Conservation (phyloP, 805 yeast species). For the Candida piceae region DNA sequence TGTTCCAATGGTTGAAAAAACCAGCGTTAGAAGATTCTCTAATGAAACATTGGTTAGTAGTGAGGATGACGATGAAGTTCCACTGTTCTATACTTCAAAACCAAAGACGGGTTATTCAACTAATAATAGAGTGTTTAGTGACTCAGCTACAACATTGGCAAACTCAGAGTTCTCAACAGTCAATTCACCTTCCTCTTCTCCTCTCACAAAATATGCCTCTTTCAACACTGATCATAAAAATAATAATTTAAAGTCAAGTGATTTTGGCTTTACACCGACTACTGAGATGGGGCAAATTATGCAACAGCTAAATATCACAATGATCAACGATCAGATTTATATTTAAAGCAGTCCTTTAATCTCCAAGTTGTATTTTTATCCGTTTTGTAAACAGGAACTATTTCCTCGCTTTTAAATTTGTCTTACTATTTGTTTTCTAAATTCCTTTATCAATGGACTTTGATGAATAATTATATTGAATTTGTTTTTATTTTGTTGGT, state of each 20-base stretch:
- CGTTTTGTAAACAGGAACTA: too few relatives aligned
- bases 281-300: constrained; percentile 11
- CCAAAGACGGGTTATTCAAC: neutral
- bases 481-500: too few relatives aligned
- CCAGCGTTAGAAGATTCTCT: constrained; percentile 2
- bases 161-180: constrained; percentile 1
- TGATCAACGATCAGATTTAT: constrained; percentile 16
- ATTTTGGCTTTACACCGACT: constrained; percentile 1
- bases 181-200: neutral
- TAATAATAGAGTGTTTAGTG: constrained; percentile 8
- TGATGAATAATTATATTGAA: too few relatives aligned
- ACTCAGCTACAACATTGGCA: constrained; percentile 13
- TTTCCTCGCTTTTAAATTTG: too few relatives aligned
- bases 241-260: neutral
- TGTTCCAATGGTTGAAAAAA: neutral
- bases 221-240: too few relatives aligned
- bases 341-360: too few relatives aligned
- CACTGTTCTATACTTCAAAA: neutral
- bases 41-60: constrained; percentile 8
- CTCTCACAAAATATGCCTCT: too few relatives aligned
- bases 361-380: too few relatives aligned
- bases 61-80: neutral
- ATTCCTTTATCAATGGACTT: too few relatives aligned
- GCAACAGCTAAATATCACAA: constrained; percentile 10
- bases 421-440: too few relatives aligned